Evolutionary conservation across 495 filamentous ascomycete species (phyloP), one percentile per base, ranked within the genome.

Genomic region (Xylaria acuta): DNA sequence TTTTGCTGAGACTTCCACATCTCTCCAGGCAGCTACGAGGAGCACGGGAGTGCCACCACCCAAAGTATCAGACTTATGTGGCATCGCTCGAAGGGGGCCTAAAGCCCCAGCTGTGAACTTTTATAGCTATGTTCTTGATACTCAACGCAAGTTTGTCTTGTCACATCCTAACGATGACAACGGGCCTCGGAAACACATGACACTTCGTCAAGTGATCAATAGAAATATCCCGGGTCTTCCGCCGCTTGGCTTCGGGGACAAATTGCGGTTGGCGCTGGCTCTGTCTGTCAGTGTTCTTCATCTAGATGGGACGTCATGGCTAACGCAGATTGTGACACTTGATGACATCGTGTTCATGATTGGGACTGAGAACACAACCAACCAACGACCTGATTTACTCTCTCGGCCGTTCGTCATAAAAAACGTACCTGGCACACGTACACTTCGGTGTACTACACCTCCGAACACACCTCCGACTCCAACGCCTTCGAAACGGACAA

Each of bases 191-290:
- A 40, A 54, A 12, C 32, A n/a, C 20, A 22, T 40, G 30, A 53
- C 64, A 22, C 47, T 67, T 38, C 64, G 64, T 25, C 64, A 53
- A 54, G n/a, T 67, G 8, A 54, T 67, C 27, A 11, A 53, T 18
- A 14, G 34, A 41, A 25, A 30, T 14, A 1, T 8, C 34, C 14
- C 9, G 1, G n/a, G 6, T 2, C 64, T 53, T 11, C 47, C 64
- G 11, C 9, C 18, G 5, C 41, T 54, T 8, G 4, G n/a, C 30
- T 25, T 67, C 45, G 11, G 41, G 4, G 64, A 67, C 0, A 43
- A 70, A 43, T 51, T 76, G 12, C 58, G 64, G n/a, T 30, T 74
- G 43, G 75, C 72, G 1, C 36, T 76, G 0, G 73, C 54, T 11
- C 36, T 73, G 25, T 66, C 73, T 51, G n/a, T 34, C 53, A 73